Percentiles rank a stretch among this genome's conserved stretches.
Conservation (phyloP, 75 land plant species). For the Azolla pinnata region DNA sequence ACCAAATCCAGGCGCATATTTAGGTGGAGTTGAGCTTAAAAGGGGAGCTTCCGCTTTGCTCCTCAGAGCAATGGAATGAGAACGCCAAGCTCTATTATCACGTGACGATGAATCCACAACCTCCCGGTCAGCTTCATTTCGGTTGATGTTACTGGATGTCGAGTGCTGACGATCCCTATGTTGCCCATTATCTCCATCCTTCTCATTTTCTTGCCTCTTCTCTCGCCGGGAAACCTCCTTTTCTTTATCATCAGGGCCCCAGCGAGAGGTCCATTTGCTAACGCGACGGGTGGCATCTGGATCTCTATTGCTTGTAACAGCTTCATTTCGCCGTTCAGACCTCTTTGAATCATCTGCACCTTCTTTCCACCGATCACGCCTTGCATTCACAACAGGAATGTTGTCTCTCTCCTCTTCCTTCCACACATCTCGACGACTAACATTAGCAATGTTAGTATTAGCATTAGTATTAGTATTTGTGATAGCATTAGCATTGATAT, state of each 20-base stretch:
- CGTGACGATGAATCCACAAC: slow-evolving; percentile 16
- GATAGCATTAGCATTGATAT: too few species aligned
- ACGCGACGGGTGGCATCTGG: slow-evolving; percentile 68
- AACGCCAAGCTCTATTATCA: slow-evolving; percentile 69
- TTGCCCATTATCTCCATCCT: slow-evolving; percentile 40
- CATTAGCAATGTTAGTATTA: slow-evolving; percentile 44
- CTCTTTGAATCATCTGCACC: slow-evolving; percentile 53
- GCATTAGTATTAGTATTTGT: too few species aligned
- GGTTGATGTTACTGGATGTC: slow-evolving; percentile 8
- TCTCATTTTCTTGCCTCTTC: slow-evolving; percentile 48
- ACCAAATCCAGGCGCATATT: slow-evolving; percentile 46
- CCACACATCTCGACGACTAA: slow-evolving; percentile 70
- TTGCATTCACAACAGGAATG: slow-evolving; percentile 32
- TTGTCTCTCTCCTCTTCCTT: slow-evolving; percentile 91
- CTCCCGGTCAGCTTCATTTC: slow-evolving; percentile 62
- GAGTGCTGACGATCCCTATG: slow-evolving; percentile 39
- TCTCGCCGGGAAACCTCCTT: slow-evolving; percentile 42
- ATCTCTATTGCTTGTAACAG: slow-evolving; percentile 23
- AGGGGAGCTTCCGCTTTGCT: slow-evolving; percentile 59
- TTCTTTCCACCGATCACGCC: slow-evolving; percentile 81
- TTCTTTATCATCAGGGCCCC: slow-evolving; percentile 93
- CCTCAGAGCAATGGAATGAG: slow-evolving; percentile 46
- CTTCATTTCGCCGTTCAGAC: slow-evolving; percentile 52
- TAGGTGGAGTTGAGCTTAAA: slow-evolving; percentile 43
- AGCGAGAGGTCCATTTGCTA: slow-evolving; percentile 92